Evolutionary conservation across 2,329 filamentous ascomycete genomes (phyloP), one percentile per base, ranked within the genome.

Genomic region (Fusarium nodosum): DNA sequence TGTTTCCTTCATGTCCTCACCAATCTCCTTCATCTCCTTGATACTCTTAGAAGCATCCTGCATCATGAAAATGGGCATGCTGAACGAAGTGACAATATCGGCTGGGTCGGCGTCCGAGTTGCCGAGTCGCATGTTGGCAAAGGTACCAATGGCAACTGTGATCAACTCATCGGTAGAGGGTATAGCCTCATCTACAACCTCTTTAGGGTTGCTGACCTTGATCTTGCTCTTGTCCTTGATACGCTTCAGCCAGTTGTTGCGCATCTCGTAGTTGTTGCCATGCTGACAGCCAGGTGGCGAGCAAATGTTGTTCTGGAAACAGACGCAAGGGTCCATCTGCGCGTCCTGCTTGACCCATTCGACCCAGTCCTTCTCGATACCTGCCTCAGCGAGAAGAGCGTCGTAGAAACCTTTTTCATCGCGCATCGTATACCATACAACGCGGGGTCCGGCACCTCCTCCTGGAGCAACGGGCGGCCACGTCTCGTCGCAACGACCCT

Each of bases 11-110:
- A 68, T 56, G 20, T 71, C 31, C 30, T 72, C 64, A 1, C 68
- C 76, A 41, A 78, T 73, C 30, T 67, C 45, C 57, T 77, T 76
- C 18, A 74, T 64, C 1, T 55, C 33, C 30, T 63, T 59, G 67
- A 78, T 77, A 39, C 57, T 56, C n/a, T 69, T 38, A 1, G 74
- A 52, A 2, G 75, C 73, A 41, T 77, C 70, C 5, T 54, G n/a
- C 7, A 77, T 57, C 71, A 75, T 70, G 3, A 59, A 59, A 9
- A 59, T 36, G 7, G 56, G 48, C 56, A 59, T 59, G 2, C 47
- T 68, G n/a, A 64, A 52, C 0, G 56, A 34, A 2, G 34, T 60
- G 13, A 52, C 51, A 4, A 42, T 45, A 10, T 64, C 42, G 3
- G 12, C 22, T 3, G 34, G 5, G 20, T 33, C 22, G 1, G 41